Base-by-base conservation (phyloP, 2,329 filamentous ascomycete species). In the Didymella exigua region DNA sequence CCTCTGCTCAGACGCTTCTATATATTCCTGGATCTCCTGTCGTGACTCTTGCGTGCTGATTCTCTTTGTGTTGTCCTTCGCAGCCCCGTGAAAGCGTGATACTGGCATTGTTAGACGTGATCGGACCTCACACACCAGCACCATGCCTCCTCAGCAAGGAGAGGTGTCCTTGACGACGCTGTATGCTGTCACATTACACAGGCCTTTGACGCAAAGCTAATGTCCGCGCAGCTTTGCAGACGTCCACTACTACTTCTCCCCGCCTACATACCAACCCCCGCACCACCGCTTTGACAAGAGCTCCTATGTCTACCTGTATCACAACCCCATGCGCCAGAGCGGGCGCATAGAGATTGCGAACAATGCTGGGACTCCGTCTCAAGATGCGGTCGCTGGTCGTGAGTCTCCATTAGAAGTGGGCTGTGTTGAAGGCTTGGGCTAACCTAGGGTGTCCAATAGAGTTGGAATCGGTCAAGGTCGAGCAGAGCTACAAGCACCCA, bases 231-330 rank as follows among this genome's bases (percentile, higher is more conserved):
- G 89, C 67, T 92, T 90, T 68, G 88, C 84, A 59, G 90, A 93
- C 68, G 72, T 92, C 49, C 90, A 93, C 73, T 93, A 92, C 75
- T 91, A 86, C 75, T 91, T 92, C 76, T 82, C 84, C 23, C 82
- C 86, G n/a, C 86, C 87, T 2, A 81, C 81, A 5, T 79, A 82
- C 52, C 86, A 82, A 52, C 89, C 89, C 26, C 85, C 82, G n/a
- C 90, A 93, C 73, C 88, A 93, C 74, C 86, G 89, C 46, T 93
- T 93, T 73, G 87, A 91, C 74, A 89, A 89, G 72, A 84, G 86
- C 41, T 92, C 89, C 7, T 93, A 93, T 72, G 83, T 93, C 53
- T 93, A 93, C 70, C 79, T 93, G 5, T 92, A 91, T 72, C 88
- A 92, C 73, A 89, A 90, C 70, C 83, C 88, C 11, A 79, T 79